These are phyloP conservation scores for Backusella psychrophila DNA, from an alignment of 192 early-diverging fungal genomes.

Conservation along the genomic window DNA sequence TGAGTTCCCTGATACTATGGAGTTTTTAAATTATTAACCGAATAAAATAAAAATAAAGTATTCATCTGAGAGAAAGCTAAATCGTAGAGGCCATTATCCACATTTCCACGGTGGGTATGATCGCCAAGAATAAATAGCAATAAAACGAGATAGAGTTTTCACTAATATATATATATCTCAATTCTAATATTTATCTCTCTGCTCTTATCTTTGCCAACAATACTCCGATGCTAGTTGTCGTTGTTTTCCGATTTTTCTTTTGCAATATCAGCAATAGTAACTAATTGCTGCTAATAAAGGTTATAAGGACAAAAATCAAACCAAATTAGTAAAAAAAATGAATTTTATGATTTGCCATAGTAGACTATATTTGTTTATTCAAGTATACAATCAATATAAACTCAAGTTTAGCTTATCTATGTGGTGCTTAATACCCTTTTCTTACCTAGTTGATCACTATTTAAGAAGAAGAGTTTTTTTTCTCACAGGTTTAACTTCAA, in stretches of 20 bases:
- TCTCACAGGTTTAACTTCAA: conserved; percentile 1
- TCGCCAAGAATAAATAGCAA: neutral
- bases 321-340: neutral
- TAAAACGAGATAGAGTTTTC: neutral
- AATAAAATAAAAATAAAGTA: neutral
- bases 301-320: neutral
- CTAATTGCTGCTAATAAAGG: neutral
- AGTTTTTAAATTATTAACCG: neutral
- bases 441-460: neutral
- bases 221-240: neutral
- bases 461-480: neutral
- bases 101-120: neutral
- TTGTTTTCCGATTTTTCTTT: neutral
- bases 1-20: neutral
- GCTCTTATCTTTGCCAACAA: neutral
- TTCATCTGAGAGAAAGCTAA: neutral
- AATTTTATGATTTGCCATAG: neutral
- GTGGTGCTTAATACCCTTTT: neutral
- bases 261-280: neutral
- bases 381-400: neutral
- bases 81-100: neutral
- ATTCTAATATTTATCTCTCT: neutral
- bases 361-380: neutral
- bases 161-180: neutral
- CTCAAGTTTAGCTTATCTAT: neutral